Base-by-base conservation (phyloP, 805 yeast genomes). In the Candida quercuum region DNA sequence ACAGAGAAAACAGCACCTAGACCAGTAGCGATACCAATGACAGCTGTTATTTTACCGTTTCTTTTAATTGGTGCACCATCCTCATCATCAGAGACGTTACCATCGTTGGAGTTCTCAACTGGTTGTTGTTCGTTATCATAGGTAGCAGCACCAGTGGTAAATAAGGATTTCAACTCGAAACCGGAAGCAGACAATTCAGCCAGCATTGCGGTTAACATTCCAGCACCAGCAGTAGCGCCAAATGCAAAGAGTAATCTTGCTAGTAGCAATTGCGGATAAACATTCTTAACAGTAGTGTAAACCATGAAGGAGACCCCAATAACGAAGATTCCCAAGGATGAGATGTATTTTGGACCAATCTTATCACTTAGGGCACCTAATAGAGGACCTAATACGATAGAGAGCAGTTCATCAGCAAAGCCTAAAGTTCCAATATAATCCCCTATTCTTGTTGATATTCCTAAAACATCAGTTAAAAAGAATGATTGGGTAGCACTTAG, bases 1-100 rank as follows among this genome's bases (percentile, higher is more conserved):
- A 79, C 86, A 0, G 86, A 69, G 42, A 78, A 71, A 1, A 81
- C 68, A 2, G 87, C 88, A 34, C 88, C 88, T 14, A 76, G 51
- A 0, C 87, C 87, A 14, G 83, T 67, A 34, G 71, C 61, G 13
- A 77, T 55, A 2, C 89, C 89, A 30, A 81, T 68, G 17, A 78
- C 51, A 0, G 86, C 81, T 0, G 83, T 70, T 37, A 69, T 63
- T 43, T 69, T 72, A 3, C 86, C 87, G 45, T 69, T 73, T 32
- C 64, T 59, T 28, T 60, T 48, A 10, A 43, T 39, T 15, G 43
- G 45, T 23, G 28, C 19, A 9, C 30, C 38, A 9, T 34, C 42
- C 14, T 25, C 37, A n/a, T 39, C 35, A 14, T 29, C 41, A 16
- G 25, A 18, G 34, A 37, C 37, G 5, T 41, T 43, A 14, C 33